A percentile compares a stretch with the other conserved stretches of the same genome.
phyloP scores from a whole-genome alignment of 2,329 filamentous ascomycete genomes.

The Cladosporium colombiae region DNA sequence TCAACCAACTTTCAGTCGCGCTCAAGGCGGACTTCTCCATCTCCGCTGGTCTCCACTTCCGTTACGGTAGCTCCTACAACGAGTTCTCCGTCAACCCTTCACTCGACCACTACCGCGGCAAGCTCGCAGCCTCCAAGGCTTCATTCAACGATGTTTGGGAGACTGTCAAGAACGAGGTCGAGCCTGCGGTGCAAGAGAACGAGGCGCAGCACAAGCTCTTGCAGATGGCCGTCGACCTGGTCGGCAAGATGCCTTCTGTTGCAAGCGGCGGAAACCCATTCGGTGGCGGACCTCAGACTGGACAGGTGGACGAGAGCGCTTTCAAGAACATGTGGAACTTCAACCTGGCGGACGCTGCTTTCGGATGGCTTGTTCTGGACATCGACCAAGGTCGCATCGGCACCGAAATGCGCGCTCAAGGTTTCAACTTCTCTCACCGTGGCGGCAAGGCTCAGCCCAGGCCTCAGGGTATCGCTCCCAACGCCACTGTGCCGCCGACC shows the following conservation, averaged over 20 bases:
- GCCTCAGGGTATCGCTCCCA: slow-evolving; percentile 42
- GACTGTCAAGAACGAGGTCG: slow-evolving; percentile 93
- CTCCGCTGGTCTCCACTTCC: slow-evolving; percentile 95
- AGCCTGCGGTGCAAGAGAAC: slow-evolving; percentile 90
- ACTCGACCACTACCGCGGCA: slow-evolving; percentile 95
- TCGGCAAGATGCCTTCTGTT: slow-evolving; percentile 96
- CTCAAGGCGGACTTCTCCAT: slow-evolving; percentile 98
- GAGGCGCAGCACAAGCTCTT: slow-evolving; percentile 90
- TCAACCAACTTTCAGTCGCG: slow-evolving; percentile 96
- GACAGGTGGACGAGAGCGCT: slow-evolving; percentile 94
- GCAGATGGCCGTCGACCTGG: slow-evolving; percentile 85
- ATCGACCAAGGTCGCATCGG: slow-evolving; percentile 94
- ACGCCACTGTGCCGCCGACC: slow-evolving; percentile 40
- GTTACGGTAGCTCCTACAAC: slow-evolving; percentile 98
- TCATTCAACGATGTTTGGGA: slow-evolving; percentile 99
- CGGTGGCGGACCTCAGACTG: slow-evolving; percentile 77
- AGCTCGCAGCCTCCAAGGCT: slow-evolving; percentile 94
- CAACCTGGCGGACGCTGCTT: slow-evolving; percentile 94
- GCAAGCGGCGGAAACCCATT: slow-evolving; percentile 97
- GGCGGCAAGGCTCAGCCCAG: slow-evolving; percentile 66
- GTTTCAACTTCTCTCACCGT: slow-evolving; percentile 98
- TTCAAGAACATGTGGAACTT: slow-evolving; percentile 99
- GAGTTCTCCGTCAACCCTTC: slow-evolving; percentile 99
- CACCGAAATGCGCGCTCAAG: slow-evolving; percentile 97
- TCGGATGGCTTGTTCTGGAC: slow-evolving; percentile 92